Evolutionary conservation across 345 rosid genomes (phyloP), one percentile per base, ranked within the genome.

Genomic region (Euphorbia peplus): DNA sequence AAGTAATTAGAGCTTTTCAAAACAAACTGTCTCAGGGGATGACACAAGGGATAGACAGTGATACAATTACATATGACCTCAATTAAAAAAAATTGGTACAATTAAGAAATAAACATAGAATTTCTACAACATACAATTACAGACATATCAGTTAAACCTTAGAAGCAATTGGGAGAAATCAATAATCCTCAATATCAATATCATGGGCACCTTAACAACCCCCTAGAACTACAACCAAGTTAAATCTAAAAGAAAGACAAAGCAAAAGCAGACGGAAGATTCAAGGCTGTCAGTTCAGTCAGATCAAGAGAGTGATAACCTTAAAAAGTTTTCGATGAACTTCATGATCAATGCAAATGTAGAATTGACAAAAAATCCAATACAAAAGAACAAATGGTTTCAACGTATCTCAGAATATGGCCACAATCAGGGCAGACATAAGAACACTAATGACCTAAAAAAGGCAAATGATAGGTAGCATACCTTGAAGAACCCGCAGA

Each of bases 401-500:
- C 5, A 8, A 1, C 3, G n/a, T 24, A 62, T 42, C 19, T 63
- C 14, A 46, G 24, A 21, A 24, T 51, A 42, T 6, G 54, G 25
- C 19, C 16, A 42, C 25, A 29, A 1, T 62, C 28, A 25, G 54
- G 53, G 16, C 11, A 42, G 46, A 41, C 3, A 46, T 63, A 63
- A 63, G 13, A 63, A 44, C 3, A 14, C 9, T 4, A 5, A 58
- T 6, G 24, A 41, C 50, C 50, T 16, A 13, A 7, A n/a, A 57
- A 25, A 12, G 13, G 13, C n/a, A 32, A 64, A 26, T n/a, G 50
- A 28, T 60, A 39, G 1, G 71, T 67, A 44, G 30, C 42, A 64
- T 83, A 77, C 98, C 97, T 86, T 48, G 91, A 82, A 58, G 88
- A 73, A 71, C 87, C 86, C 25, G 62, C 58, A 18, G 87, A 78